Evolutionary conservation across 2,329 filamentous ascomycete species (phyloP).

Genomic region (Exophiala alcalophila): DNA sequence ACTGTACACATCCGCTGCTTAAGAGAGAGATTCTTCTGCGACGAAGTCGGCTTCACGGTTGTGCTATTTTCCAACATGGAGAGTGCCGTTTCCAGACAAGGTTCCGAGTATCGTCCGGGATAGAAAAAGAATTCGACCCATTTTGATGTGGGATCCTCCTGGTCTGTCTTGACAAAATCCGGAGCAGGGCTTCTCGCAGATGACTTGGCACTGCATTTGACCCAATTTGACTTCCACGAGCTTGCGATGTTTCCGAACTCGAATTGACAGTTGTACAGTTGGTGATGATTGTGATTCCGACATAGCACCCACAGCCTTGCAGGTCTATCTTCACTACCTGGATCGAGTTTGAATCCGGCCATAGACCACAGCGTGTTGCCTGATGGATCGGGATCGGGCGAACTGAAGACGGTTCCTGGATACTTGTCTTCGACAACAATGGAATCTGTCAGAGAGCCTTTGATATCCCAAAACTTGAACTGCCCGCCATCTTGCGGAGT

Average conservation of each 20-base stretch:
- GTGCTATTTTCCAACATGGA: constrained; percentile 72
- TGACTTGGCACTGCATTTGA: constrained; percentile 55
- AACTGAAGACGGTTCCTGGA: constrained; percentile 60
- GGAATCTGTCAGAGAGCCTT: constrained; percentile 55
- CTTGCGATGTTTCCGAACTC: constrained; percentile 61
- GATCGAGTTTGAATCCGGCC: constrained; percentile 68
- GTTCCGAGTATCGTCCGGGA: constrained; percentile 75
- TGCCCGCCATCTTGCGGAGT: constrained; percentile 83
- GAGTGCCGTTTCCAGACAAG: constrained; percentile 80
- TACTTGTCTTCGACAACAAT: constrained; percentile 70
- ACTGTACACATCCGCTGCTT: constrained; percentile 35
- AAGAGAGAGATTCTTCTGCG: constrained; percentile 40
- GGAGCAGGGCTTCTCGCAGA: constrained; percentile 45
- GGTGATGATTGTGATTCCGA: constrained; percentile 79
- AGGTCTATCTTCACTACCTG: constrained; percentile 50
- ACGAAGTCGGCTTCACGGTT: constrained; percentile 20
- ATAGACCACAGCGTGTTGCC: constrained; percentile 76
- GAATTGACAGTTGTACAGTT: constrained; percentile 71
- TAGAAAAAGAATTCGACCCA: constrained; percentile 83
- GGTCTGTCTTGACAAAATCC: constrained; percentile 60
- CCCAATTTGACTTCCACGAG: constrained; percentile 67
- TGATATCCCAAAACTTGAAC: constrained; percentile 90
- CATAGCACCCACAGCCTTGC: constrained; percentile 72
- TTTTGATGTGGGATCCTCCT: constrained; percentile 71
- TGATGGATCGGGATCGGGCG: constrained; percentile 60